phyloP scores from a whole-genome alignment of 139 green algal species.

The Pleodorina starrii region DNA sequence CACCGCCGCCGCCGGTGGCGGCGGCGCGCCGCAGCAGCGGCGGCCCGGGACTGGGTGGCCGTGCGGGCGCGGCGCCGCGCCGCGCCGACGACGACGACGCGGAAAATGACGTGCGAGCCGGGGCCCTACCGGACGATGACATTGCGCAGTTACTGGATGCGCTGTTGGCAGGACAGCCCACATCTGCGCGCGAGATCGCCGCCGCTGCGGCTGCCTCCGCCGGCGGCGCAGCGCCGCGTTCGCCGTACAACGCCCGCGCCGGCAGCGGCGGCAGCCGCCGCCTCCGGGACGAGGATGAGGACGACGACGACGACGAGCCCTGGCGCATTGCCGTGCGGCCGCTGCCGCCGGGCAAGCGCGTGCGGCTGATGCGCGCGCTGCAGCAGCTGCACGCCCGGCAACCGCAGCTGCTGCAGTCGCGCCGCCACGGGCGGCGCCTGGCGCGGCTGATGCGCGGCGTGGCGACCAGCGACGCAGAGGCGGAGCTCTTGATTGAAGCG shows the following conservation, averaged over 20 bases:
- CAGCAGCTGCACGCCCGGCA: not conserved
- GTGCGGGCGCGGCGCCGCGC: not conserved
- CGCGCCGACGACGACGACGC: not conserved
- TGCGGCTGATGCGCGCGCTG: slow-evolving; percentile 27
- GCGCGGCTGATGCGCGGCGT: slow-evolving; percentile 1
- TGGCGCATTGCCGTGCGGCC: not conserved
- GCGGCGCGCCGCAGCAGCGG: not conserved
- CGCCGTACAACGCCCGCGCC: too few species aligned
- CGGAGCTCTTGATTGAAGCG: not conserved
- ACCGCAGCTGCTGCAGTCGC: slow-evolving; percentile 22
- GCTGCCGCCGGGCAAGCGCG: not conserved
- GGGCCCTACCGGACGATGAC: not conserved
- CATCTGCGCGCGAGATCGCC: not conserved
- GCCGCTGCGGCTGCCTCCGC: not conserved
- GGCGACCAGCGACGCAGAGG: not conserved
- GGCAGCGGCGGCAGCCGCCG: not conserved
- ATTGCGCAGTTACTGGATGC: not conserved
- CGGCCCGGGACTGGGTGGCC: too few species aligned
- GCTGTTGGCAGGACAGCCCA: not conserved
- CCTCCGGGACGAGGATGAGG: not conserved
- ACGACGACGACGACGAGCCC: not conserved
- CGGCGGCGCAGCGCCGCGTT: not conserved
- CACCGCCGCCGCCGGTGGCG: not conserved
- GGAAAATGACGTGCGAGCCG: not conserved
- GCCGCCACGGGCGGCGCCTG: not conserved